phyloP scores from a whole-genome alignment of 192 early-diverging fungal species.

The Rhizophagus sp. region DNA sequence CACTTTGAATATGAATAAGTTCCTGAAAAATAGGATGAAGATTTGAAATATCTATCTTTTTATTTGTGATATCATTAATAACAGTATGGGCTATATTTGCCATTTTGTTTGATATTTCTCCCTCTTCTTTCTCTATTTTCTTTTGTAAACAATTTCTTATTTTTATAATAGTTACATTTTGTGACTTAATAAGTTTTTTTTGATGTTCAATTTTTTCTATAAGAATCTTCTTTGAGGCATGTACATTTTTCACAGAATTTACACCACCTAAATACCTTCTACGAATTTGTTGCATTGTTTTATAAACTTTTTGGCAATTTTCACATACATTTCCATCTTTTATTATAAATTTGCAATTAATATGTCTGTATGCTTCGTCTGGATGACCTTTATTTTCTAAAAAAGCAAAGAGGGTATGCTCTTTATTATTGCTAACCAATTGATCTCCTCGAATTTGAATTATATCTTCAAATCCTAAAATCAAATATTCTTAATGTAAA shows the following conservation, averaged over 20 bases:
- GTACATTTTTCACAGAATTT: too few species aligned
- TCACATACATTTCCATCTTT: too few species aligned
- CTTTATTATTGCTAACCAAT: too few species aligned
- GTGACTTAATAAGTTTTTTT: conserved; percentile 1
- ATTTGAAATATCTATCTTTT: background rate
- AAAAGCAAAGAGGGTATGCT: background rate
- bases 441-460: too few species aligned
- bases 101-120: background rate
- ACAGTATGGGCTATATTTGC: background rate
- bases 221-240: background rate
- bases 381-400: background rate
- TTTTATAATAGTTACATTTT: background rate
- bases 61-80: background rate
- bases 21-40: conserved; percentile 9
- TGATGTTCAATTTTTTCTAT: background rate
- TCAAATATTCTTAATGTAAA: too few species aligned
- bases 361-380: too few species aligned
- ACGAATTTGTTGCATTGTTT: too few species aligned
- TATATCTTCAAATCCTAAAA: too few species aligned
- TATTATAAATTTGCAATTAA: too few species aligned
- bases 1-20: background rate
- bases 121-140: conserved; percentile 7
- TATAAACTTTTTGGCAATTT: too few species aligned
- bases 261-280: too few species aligned
- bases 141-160: background rate